A percentile compares a stretch with the other conserved stretches of the same genome.
Conservation (phyloP, 345 rosid genomes). For the Aegle marmelos region DNA sequence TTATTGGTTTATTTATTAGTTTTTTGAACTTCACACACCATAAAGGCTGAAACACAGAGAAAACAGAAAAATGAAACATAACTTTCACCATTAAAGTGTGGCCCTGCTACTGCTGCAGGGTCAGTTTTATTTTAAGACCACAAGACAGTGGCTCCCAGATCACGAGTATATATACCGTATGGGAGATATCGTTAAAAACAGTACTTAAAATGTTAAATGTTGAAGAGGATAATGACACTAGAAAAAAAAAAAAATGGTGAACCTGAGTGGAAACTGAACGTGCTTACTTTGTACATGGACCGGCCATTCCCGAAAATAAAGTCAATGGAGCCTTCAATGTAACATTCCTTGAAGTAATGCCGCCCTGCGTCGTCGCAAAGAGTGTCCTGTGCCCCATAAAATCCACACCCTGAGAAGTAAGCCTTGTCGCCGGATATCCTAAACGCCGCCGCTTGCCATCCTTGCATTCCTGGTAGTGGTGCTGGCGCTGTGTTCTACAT, state of each 20-base stretch:
- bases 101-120: background rate
- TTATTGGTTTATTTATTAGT: background rate
- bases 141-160: background rate
- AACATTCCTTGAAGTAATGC: conserved; percentile 87
- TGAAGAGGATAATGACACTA: background rate
- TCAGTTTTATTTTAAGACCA: conserved; percentile 3
- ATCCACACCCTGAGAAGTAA: conserved; percentile 83
- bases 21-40: background rate
- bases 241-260: background rate
- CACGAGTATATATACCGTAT: background rate
- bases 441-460: conserved; percentile 94
- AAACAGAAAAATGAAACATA: conserved; percentile 15
- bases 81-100: conserved; percentile 5
- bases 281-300: conserved; percentile 81
- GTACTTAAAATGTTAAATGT: background rate
- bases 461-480: conserved; percentile 89
- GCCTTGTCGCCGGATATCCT: conserved; percentile 94
- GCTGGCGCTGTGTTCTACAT: conserved; percentile 90
- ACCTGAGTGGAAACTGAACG: background rate
- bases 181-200: background rate
- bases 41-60: background rate
- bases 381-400: conserved; percentile 94
- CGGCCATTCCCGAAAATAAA: conserved; percentile 96
- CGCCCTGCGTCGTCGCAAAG: conserved; percentile 93
- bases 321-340: conserved; percentile 92